Evolutionary conservation across 495 filamentous ascomycete species (phyloP), one percentile per base, ranked within the genome.

Genomic region (Lepraria neglecta): DNA sequence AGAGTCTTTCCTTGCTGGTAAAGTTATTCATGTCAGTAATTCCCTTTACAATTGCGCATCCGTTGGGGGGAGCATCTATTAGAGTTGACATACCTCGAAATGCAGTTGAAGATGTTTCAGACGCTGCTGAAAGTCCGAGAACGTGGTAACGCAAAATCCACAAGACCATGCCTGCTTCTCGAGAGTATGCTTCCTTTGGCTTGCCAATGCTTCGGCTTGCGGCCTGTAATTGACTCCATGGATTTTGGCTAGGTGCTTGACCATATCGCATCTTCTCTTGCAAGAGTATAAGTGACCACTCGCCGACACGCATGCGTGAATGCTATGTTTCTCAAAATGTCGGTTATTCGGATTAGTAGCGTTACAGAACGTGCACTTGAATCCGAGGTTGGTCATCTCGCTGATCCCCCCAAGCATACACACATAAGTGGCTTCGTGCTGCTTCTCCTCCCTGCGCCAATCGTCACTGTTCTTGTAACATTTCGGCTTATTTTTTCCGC

Each of bases 261-360:
- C 48, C 48, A 52, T 52, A n/a, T 52, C 48, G 15, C 27, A 52
- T 31, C 48, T 33, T 31, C 48, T 31, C 17, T 52, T 52, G 48
- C 48, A 52, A 5, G 48, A 33, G 24, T 28, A 52, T 4, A 27
- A 24, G 9, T 17, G 14, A 9, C 48, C 48, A 10, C 1, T 9
- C 10, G 28, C 27, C 17, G 28, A 15, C 9, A n/a, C 14, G 27
- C 48, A 48, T 6, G 11, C 46, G 15, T 48, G 15, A 3, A 48
- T 12, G 46, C 27, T 48, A 27, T 48, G 46, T 12, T 4, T 5
- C 27, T 4, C 46, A 24, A 48, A 48, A 15, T 48, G 46, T 21
- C 46, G 11, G 5, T 27, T 27, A 14, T 48, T 24, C 27, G 46
- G 46, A 10, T 12, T 24, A 4, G 19, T 14, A 24, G 27, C 15